A percentile compares a stretch with the other conserved stretches of the same genome.
phyloP scores from a whole-genome alignment of 345 rosid genomes.

The Clausena lansium region DNA sequence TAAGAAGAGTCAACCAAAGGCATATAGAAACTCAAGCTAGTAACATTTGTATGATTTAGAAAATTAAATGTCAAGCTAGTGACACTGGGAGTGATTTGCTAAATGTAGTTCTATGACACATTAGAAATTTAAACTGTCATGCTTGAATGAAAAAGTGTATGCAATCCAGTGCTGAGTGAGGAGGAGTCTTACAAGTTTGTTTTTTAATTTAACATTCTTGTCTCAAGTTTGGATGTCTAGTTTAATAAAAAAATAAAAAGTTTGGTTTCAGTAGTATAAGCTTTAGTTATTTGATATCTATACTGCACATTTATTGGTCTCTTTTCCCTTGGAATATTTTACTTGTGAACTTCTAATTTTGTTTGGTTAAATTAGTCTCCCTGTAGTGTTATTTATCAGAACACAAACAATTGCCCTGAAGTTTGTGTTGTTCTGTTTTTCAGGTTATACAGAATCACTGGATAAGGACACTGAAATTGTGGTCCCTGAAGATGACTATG shows the following conservation, averaged over 20 bases:
- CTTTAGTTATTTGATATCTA: background rate
- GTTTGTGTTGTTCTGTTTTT: conserved; percentile 3
- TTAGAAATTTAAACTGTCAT: background rate
- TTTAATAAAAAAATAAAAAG: too few species aligned
- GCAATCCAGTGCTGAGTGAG: background rate
- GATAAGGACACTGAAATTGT: conserved; percentile 53
- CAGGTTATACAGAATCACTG: conserved; percentile 82
- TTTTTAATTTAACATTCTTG: too few species aligned
- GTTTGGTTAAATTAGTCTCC: background rate
- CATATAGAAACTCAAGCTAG: background rate
- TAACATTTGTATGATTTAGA: background rate
- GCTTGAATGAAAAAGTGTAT: background rate
- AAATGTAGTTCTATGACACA: background rate
- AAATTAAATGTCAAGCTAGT: background rate
- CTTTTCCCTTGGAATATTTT: background rate
- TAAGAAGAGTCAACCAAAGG: background rate
- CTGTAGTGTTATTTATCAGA: background rate
- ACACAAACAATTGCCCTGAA: background rate
- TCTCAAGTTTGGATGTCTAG: background rate
- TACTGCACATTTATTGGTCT: background rate
- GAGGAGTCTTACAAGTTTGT: background rate
- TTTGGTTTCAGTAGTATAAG: too few species aligned
- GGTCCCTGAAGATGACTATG: conserved; percentile 88
- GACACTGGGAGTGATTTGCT: background rate
- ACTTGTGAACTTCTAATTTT: background rate